Base-by-base conservation (phyloP, 441 rosid genomes). In the Corymbia calophylla region DNA sequence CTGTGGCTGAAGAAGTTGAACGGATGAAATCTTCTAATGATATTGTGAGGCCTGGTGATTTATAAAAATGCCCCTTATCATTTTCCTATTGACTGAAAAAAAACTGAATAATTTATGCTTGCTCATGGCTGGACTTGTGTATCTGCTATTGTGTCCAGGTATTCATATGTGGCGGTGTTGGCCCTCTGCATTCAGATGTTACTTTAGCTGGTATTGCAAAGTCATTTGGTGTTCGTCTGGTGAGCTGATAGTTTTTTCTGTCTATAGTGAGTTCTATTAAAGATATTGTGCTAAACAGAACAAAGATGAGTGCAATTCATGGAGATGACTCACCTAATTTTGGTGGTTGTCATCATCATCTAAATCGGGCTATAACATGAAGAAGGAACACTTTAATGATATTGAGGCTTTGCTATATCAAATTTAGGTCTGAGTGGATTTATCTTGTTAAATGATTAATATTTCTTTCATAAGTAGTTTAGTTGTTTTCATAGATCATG, bases 161-260 rank as follows among this genome's bases (percentile, higher is more conserved):
- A 85, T 95, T 97, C 87, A 91, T 98, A 64, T 96, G 95, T 90
- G 99, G 99, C 89, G 99, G 99, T 88, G 95, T 98, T 31, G 99
- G 99, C 87, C 99, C 98, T 53, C 92, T 98, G 93, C 99, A 96
- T 92, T 97, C 97, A 55, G 99, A 98, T 94, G 97, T 98, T 90
- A 93, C 99, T 70, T 92, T 93, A 93, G 98, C 99, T 54, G 98
- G 99, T 89, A 96, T 97, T 90, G 99, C 99, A 31, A 98, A 97
- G 94, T 98, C 99, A 88, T 98, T 97, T 93, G 99, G 99, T 55
- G 99, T 97, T 92, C 99, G 98, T 88, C 90, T 97, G 97, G 99
- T 98, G 92, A 14, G 95, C 55, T 55, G 66, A 23, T 77, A 23
- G 49, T 92, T 88, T 77, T 89, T 88, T n/a, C 39, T 55, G 68